Conservation (phyloP, 305 asterid genomes). For the Solanum hybrid region DNA sequence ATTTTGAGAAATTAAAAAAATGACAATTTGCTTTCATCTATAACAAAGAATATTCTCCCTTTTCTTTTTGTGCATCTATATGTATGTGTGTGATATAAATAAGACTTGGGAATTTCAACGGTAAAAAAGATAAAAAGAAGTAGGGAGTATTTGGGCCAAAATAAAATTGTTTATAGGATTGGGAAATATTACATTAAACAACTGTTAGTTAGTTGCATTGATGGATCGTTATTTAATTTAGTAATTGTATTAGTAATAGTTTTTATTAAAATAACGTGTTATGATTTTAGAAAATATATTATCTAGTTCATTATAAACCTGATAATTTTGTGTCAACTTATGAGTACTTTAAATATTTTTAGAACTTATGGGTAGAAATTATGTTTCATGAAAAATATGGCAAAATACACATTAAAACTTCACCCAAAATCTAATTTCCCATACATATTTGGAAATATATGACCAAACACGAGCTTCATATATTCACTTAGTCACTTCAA, state of each 20-base stretch:
- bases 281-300: no score
- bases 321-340: neutral
- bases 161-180: neutral
- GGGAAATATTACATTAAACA: neutral
- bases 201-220: neutral
- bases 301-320: neutral
- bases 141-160: neutral
- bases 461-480: neutral
- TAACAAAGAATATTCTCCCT: neutral
- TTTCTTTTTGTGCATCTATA: neutral
- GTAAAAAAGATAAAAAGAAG: no score
- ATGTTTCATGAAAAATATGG: neutral
- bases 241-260: neutral
- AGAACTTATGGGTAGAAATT: no score
- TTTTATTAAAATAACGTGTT: neutral
- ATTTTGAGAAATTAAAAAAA: neutral
- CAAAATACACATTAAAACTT: neutral
- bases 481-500: neutral
- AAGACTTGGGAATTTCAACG: neutral
- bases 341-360: neutral
- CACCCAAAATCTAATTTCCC: neutral
- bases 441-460: no score
- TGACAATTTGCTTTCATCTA: neutral
- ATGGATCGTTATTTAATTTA: no score
- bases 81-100: neutral